Base-by-base conservation (phyloP, 2,329 filamentous ascomycete species). In the Plenodomus lindquistii region DNA sequence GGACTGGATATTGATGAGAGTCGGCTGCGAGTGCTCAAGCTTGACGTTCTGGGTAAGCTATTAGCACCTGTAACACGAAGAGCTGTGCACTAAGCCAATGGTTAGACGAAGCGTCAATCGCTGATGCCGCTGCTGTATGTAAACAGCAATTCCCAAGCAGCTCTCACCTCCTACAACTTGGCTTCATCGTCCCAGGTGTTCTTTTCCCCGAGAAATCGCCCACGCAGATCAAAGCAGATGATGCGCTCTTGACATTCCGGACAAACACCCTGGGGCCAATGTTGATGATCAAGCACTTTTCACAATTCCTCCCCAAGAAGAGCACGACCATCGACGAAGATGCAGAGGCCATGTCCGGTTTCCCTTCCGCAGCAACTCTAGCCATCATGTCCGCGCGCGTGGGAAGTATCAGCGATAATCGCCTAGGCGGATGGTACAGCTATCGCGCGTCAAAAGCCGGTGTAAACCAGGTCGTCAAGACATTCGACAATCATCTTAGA, bases 301-400 rank as follows among this genome's bases (percentile, higher is more conserved):
- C 79, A 0, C 75, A 75, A 0, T 86, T 92, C 61, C 76, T 94
- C 3, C 89, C 89, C 1, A 79, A 76, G 15, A 85, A 82, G 57
- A 48, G 56, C 3, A 51, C 52, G 15, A 44, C 21, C 13, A 10
- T 27, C 4, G 44, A 44, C 10, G 38, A 27, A 13, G 38, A 54
- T 10, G 42, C 52, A 3, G 50, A 54, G 15, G 43, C 52, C 0
- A 67, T 67, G 37, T 40, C 59, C 22, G 62, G 68, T 17, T 58
- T 74, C 0, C 75, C 87, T 0, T 47, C 59, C 0, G 77, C 81
- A 45, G 84, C 88, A 0, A 81, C 85, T 2, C 89, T 86, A 78
- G 80, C 87, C n/a, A 83, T 83, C 63, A 88, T 91, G 84, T 86
- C 87, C 5, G 90, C 89, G 2, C 83, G 90, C 37, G 87, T 95